These are phyloP conservation scores for Mallotus nudiflorus DNA, from an alignment of 345 rosid genomes.

Conservation along the genomic window DNA sequence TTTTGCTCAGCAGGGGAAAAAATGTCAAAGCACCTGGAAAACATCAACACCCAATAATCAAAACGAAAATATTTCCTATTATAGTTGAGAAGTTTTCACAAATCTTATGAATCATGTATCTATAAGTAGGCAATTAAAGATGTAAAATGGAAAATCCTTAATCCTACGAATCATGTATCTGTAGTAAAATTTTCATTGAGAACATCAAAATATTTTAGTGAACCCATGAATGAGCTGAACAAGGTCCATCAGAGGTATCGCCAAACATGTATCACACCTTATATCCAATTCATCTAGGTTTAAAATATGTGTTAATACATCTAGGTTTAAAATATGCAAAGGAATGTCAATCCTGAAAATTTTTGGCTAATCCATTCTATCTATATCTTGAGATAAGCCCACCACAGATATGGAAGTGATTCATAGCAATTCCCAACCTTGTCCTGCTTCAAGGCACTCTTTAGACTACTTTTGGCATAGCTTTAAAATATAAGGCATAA, in stretches of 20 bases:
- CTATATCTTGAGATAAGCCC: neutral
- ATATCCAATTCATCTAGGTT: neutral
- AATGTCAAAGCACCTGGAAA: constrained; percentile 86
- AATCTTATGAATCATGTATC: neutral
- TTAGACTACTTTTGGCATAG: no score
- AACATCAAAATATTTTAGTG: neutral
- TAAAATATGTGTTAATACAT: neutral
- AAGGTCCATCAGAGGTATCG: neutral
- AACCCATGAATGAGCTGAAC: neutral
- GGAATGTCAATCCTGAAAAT: neutral
- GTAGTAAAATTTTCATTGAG: neutral
- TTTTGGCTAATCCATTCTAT: neutral
- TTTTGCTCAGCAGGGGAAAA: constrained; percentile 72
- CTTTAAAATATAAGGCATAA: no score
- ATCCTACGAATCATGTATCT: no score
- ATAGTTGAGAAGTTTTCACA: neutral
- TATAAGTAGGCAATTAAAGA: neutral
- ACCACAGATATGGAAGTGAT: neutral
- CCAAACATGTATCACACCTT: no score
- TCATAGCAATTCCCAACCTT: neutral
- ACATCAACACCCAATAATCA: constrained; percentile 2
- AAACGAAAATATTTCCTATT: neutral
- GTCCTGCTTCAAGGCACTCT: neutral
- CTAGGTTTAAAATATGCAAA: neutral
- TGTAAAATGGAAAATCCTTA: neutral